Percentiles rank a stretch among this genome's conserved stretches.
Evolutionary conservation across 805 yeast species (phyloP).

Genomic region (Candida gorgasii): DNA sequence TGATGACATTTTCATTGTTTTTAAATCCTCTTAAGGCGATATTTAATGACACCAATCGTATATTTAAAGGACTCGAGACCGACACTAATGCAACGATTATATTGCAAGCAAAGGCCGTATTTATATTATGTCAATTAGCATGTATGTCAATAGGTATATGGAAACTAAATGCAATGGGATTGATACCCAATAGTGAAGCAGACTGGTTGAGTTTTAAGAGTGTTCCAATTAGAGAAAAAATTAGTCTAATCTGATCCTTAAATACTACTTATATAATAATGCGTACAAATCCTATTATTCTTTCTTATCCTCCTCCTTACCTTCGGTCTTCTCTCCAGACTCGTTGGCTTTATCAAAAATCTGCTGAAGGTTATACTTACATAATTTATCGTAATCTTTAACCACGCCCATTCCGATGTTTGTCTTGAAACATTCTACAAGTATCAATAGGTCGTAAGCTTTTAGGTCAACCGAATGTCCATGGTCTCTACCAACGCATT

Average conservation of each 20-base stretch:
- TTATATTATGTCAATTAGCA: conserved; percentile 46
- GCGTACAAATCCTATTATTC: too few relatives aligned
- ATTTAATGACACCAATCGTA: conserved; percentile 48
- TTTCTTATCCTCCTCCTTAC: not conserved
- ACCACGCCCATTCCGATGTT: conserved; percentile 88
- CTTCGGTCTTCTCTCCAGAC: not conserved
- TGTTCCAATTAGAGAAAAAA: conserved; percentile 20
- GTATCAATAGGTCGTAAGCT: conserved; percentile 70
- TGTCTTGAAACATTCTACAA: conserved; percentile 87
- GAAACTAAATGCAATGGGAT: conserved; percentile 85
- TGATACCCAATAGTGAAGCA: conserved; percentile 80
- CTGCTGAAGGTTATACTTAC: conserved; percentile 79
- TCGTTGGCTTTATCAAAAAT: conserved; percentile 52
- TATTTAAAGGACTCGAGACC: conserved; percentile 52
- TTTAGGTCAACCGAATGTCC: conserved; percentile 82
- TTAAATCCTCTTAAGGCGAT: conserved; percentile 78
- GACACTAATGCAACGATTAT: conserved; percentile 35
- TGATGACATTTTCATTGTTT: conserved; percentile 84
- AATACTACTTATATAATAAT: too few relatives aligned
- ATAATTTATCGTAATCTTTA: conserved; percentile 57
- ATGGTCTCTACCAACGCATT: conserved; percentile 64
- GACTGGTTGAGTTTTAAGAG: conserved; percentile 92
- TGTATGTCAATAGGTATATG: conserved; percentile 76
- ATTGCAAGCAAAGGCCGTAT: conserved; percentile 24
- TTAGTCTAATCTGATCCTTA: too few relatives aligned